These are phyloP conservation scores for Lepidium africanum DNA, from an alignment of 345 rosid genomes.

Conservation along the genomic window DNA sequence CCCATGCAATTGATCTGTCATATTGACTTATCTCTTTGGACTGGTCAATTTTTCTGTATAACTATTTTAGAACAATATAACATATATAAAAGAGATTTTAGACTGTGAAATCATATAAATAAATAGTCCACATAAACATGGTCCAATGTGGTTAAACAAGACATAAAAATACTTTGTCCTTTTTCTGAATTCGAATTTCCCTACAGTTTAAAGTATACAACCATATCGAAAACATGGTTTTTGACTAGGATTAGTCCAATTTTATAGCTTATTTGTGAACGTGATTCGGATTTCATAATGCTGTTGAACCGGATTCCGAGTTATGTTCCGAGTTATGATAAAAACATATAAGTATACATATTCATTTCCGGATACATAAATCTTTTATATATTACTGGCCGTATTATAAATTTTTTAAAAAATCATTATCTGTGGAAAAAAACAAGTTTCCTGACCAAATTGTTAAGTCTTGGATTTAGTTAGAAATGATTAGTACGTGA, in stretches of 20 bases:
- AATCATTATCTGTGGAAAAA: neutral
- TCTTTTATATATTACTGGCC: neutral
- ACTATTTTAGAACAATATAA: neutral
- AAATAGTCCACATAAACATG: too few relatives aligned
- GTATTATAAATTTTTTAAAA: neutral
- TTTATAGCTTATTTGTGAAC: too few relatives aligned
- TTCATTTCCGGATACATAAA: neutral
- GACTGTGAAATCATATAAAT: neutral
- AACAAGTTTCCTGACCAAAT: slow-evolving; percentile 3
- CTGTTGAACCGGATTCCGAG: too few relatives aligned
- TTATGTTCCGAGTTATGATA: too few relatives aligned
- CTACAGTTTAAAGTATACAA: too few relatives aligned
- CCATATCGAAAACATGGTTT: too few relatives aligned
- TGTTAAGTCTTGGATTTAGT: slow-evolving; percentile 10
- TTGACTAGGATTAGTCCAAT: too few relatives aligned
- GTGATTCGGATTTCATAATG: too few relatives aligned
- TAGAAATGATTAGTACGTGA: slow-evolving; percentile 20
- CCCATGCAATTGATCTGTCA: slow-evolving; percentile 22
- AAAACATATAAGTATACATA: too few relatives aligned
- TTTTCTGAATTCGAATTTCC: too few relatives aligned
- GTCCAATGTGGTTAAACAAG: too few relatives aligned
- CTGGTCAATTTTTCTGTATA: slow-evolving; percentile 4
- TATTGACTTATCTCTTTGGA: slow-evolving; percentile 22
- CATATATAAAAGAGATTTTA: neutral
- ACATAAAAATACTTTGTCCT: too few relatives aligned